phyloP scores from a whole-genome alignment of 1,139 yeast genomes.

The Yamadazyma buinensis region DNA sequence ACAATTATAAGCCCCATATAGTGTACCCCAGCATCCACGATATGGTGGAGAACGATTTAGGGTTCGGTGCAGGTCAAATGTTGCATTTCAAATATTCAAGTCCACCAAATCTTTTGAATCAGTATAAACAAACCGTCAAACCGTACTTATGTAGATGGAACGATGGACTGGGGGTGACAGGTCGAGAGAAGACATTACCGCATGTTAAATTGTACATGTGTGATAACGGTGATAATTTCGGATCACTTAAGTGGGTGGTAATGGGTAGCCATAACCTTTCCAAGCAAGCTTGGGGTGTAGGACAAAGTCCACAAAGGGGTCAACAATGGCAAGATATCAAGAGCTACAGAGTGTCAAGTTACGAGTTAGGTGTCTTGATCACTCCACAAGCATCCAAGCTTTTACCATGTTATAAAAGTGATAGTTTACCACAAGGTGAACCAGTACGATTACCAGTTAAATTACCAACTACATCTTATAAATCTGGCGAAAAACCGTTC shows the following conservation, averaged over 20 bases:
- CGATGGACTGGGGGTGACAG: conserved; percentile 16
- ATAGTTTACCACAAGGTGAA: conserved; percentile 17
- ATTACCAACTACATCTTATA: conserved; percentile 45
- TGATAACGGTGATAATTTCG: conserved; percentile 48
- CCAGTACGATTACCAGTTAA: conserved; percentile 53
- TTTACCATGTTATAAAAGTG: conserved; percentile 39
- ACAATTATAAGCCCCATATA: conserved; percentile 42
- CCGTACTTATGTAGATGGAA: conserved; percentile 37
- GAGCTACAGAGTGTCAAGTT: conserved; percentile 33
- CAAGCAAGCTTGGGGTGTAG: conserved; percentile 70
- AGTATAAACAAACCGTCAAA: conserved; percentile 30
- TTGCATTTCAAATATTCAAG: conserved; percentile 44
- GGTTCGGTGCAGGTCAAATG: conserved; percentile 52
- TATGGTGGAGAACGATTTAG: conserved; percentile 39
- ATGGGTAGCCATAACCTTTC: conserved; percentile 66
- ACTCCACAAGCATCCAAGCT: conserved; percentile 14
- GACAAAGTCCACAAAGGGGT: conserved; percentile 7
- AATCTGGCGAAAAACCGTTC: conserved; percentile 47
- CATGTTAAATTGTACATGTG: conserved; percentile 39
- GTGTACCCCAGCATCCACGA: conserved; percentile 56
- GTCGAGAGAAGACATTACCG: conserved; percentile 35
- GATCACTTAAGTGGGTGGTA: conserved; percentile 56
- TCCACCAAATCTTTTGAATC: conserved; percentile 19
- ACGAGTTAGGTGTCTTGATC: conserved; percentile 58
- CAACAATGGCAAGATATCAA: conserved; percentile 12